phyloP scores from a whole-genome alignment of 495 filamentous ascomycete species.

The Lineolata rhizophorae region DNA sequence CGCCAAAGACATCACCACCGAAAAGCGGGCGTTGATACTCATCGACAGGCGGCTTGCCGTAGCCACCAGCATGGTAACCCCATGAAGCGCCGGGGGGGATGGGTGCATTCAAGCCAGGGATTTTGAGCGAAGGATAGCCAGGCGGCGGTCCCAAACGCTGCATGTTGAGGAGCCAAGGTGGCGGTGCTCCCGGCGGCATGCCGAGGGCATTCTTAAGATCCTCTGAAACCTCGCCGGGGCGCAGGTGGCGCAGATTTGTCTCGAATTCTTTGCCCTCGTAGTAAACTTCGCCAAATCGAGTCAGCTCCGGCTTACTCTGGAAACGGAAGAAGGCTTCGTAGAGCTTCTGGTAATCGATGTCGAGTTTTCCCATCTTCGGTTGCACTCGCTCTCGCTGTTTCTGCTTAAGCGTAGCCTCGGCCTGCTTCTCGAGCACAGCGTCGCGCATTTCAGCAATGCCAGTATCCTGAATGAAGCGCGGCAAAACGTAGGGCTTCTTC shows the following conservation, averaged over 20 bases:
- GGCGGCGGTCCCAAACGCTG: slow-evolving; percentile 85
- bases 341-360: slow-evolving; percentile 94
- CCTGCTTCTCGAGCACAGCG: slow-evolving; percentile 87
- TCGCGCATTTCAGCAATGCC: slow-evolving; percentile 97
- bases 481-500: slow-evolving; percentile 77
- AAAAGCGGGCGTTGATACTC: slow-evolving; percentile 78
- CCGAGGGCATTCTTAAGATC: slow-evolving; percentile 81
- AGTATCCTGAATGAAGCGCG: slow-evolving; percentile 94
- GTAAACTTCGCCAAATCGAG: slow-evolving; percentile 90
- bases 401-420: slow-evolving; percentile 71
- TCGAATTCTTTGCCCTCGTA: slow-evolving; percentile 98
- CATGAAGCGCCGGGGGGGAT: slow-evolving; percentile 81
- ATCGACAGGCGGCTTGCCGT: slow-evolving; percentile 86
- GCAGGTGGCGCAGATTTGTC: slow-evolving; percentile 74
- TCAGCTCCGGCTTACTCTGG: slow-evolving; percentile 86
- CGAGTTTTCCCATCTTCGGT: slow-evolving; percentile 90
- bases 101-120: slow-evolving; percentile 88
- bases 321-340: slow-evolving; percentile 97
- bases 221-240: slow-evolving; percentile 76
- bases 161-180: slow-evolving; percentile 93
- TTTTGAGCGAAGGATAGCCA: slow-evolving; percentile 77
- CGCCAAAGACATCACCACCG: slow-evolving; percentile 85
- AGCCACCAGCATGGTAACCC: slow-evolving; percentile 91
- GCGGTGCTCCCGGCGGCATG: slow-evolving; percentile 83
- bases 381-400: slow-evolving; percentile 89